Evolutionary conservation across 2,329 filamentous ascomycete species (phyloP).

Genomic region (Cadophora luteo-olivacea): DNA sequence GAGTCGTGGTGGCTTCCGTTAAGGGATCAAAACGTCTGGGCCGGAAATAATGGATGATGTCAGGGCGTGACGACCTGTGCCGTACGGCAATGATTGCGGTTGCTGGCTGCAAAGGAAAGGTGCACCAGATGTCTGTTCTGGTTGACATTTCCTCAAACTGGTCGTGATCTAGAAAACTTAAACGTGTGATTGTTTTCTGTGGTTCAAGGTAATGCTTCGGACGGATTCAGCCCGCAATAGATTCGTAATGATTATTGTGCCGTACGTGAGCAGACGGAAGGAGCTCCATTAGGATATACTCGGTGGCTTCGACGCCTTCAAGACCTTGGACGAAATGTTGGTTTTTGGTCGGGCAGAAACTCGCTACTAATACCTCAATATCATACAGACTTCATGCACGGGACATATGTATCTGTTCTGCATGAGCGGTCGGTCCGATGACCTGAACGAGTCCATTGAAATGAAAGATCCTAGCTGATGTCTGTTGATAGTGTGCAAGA

Average conservation of each 20-base stretch:
- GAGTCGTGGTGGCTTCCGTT: not conserved
- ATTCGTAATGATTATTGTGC: conserved; percentile 8
- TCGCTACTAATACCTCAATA: conserved; percentile 23
- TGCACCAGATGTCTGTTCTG: not conserved
- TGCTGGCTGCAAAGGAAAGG: not conserved
- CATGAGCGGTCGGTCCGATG: conserved; percentile 29
- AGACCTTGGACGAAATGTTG: conserved; percentile 18
- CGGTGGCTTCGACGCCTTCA: conserved; percentile 8
- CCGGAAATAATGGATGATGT: not conserved
- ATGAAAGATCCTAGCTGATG: conserved; percentile 4
- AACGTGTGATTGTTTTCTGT: not conserved
- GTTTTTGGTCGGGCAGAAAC: conserved; percentile 15
- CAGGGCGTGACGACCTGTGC: not conserved
- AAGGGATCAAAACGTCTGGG: not conserved
- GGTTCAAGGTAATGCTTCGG: not conserved
- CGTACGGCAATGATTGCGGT: not conserved
- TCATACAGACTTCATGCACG: conserved; percentile 21
- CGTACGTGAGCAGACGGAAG: conserved; percentile 5
- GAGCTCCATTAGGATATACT: conserved; percentile 9
- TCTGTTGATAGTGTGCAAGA: not conserved
- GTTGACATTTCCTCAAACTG: not conserved
- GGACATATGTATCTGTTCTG: conserved; percentile 20
- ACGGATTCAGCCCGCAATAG: conserved; percentile 11
- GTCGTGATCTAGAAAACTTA: not conserved
- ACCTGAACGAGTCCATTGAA: conserved; percentile 14